Evolutionary conservation across 306 rosid genomes (phyloP).

Genomic region (Cucurbita moschata): DNA sequence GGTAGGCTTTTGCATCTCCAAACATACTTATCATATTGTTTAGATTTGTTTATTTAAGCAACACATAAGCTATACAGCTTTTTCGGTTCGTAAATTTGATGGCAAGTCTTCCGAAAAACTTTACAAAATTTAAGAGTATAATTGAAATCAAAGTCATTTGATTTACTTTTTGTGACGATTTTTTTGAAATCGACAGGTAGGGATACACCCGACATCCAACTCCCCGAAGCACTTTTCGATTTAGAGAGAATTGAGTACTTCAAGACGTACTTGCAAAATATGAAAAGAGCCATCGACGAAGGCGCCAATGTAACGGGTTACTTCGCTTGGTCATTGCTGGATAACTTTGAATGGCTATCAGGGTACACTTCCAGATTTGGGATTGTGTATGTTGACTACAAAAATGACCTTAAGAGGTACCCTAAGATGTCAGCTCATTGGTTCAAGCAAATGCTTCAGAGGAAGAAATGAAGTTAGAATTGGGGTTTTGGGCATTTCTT

Average conservation of each 20-base stretch:
- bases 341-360: slow-evolving; percentile 78
- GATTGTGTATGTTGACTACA: slow-evolving; percentile 72
- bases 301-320: slow-evolving; percentile 73
- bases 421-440: slow-evolving; percentile 90
- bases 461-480: slow-evolving; percentile 11
- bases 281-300: slow-evolving; percentile 62
- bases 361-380: slow-evolving; percentile 90
- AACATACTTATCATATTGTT: no score
- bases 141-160: no score
- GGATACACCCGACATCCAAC: slow-evolving; percentile 62
- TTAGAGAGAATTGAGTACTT: slow-evolving; percentile 52
- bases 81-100: no score
- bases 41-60: no score
- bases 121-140: no score
- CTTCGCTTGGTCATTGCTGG: slow-evolving; percentile 85
- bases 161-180: no score
- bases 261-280: slow-evolving; percentile 36
- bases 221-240: slow-evolving; percentile 46
- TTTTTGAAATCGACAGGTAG: slow-evolving; percentile 29
- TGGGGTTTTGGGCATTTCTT: not conserved
- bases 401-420: slow-evolving; percentile 42
- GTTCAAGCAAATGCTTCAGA: slow-evolving; percentile 53
- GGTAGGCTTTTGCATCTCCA: no score
- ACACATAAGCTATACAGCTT: no score
- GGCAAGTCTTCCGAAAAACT: no score